A percentile compares a stretch with the other conserved stretches of the same genome.
phyloP scores from a whole-genome alignment of 768 basidiomycete species.

The Dacryopinax spathularia region DNA sequence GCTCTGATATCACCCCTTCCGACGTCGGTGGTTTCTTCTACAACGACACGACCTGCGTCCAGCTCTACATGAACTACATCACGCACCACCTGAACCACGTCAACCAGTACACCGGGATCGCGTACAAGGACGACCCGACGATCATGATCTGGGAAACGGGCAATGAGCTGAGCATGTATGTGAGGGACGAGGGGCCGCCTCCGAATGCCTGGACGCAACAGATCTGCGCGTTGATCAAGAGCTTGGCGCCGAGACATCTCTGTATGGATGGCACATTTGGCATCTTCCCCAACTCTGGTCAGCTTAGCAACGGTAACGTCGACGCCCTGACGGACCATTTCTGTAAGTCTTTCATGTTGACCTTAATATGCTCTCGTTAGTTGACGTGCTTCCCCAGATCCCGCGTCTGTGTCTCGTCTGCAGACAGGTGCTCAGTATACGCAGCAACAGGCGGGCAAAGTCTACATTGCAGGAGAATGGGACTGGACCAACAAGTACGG shows the following conservation, averaged over 20 bases:
- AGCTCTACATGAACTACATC: constrained; percentile 15
- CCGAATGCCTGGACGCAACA: constrained; percentile 13
- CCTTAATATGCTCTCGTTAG: background rate
- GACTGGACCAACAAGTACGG: constrained; percentile 16
- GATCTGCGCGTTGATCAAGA: constrained; percentile 13
- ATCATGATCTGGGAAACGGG: constrained; percentile 17
- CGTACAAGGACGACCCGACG: constrained; percentile 14
- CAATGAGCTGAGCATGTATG: constrained; percentile 16
- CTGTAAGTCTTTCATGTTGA: constrained; percentile 7
- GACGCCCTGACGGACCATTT: constrained; percentile 8
- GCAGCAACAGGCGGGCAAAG: constrained; percentile 7
- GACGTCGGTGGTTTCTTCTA: constrained; percentile 13
- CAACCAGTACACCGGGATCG: constrained; percentile 15
- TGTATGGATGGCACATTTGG: constrained; percentile 14
- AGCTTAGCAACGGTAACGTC: constrained; percentile 10
- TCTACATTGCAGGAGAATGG: constrained; percentile 15
- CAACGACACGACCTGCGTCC: constrained; percentile 5
- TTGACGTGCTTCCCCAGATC: background rate
- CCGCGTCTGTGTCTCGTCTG: background rate
- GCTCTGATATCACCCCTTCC: constrained; percentile 12
- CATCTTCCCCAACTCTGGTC: constrained; percentile 8
- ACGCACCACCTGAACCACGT: constrained; percentile 12
- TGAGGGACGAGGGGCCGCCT: constrained; percentile 14
- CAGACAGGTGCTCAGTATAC: constrained; percentile 11
- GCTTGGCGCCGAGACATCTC: constrained; percentile 13